Percentiles rank a stretch among this genome's conserved stretches.
These are phyloP conservation scores for Phialemonium atrogriseum DNA, from an alignment of 2,329 filamentous ascomycete species.

Conservation along the genomic window DNA sequence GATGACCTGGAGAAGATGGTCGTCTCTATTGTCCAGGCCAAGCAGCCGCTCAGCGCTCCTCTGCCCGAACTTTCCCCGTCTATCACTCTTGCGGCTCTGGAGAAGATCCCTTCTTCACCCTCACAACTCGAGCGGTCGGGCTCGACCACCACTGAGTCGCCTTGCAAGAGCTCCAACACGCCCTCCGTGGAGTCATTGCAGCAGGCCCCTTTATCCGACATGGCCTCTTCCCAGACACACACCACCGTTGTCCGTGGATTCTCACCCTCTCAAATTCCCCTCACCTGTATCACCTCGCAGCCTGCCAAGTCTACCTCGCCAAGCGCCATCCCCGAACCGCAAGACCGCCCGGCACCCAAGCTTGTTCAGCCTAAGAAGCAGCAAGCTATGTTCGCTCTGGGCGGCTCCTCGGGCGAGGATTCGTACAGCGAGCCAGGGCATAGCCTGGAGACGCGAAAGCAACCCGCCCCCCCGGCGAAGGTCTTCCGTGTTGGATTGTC, in stretches of 20 bases:
- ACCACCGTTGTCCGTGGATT: constrained; percentile 78
- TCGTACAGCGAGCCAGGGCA: constrained; percentile 56
- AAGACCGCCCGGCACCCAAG: constrained; percentile 49
- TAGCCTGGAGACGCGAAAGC: constrained; percentile 35
- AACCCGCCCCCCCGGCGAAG: constrained; percentile 23
- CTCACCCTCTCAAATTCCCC: constrained; percentile 61
- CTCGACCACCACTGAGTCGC: constrained; percentile 35
- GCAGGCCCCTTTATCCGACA: constrained; percentile 28
- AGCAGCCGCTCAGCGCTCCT: constrained; percentile 54
- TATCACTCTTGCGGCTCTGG: constrained; percentile 34
- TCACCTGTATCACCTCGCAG: constrained; percentile 36
- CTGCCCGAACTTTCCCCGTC: constrained; percentile 34
- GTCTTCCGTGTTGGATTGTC: constrained; percentile 48
- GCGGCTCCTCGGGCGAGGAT: constrained; percentile 70
- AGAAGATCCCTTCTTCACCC: constrained; percentile 22
- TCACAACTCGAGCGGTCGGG: constrained; percentile 30
- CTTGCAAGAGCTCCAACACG: constrained; percentile 55
- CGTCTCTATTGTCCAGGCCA: constrained; percentile 83
- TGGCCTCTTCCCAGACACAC: constrained; percentile 40
- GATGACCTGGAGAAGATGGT: constrained; percentile 92
- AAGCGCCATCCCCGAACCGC: constrained; percentile 55
- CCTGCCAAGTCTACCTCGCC: constrained; percentile 39
- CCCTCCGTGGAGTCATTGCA: constrained; percentile 34
- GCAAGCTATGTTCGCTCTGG: constrained; percentile 60
- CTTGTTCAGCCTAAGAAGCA: constrained; percentile 59